Base-by-base conservation (phyloP, 192 early-diverging fungal genomes). In the Entophlyctis helioformis region DNA sequence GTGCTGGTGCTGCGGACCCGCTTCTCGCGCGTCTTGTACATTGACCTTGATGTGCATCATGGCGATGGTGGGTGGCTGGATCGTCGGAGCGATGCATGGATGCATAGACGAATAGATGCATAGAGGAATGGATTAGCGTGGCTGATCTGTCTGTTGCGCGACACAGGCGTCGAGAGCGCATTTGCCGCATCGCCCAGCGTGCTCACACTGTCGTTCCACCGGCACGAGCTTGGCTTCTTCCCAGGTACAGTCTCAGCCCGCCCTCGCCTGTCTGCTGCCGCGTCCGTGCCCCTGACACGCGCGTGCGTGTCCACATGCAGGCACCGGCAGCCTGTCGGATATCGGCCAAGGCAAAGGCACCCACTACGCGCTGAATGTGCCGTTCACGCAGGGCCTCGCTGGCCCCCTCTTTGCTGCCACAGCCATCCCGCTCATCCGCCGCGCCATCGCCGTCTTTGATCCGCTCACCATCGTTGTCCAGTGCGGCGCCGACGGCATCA, bases 41-140 rank as follows among this genome's bases (percentile, higher is more conserved):
- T 99, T 19, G 96, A 99, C 56, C 85, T 92, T 36, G 96, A 99
- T 51, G 76, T 92, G 42, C 96, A 99, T 59, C 96, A 99, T 53
- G 93, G 93, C 12, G 93, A 97, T 61, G 93, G 88, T 31, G 11
- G 11, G 29, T n/a, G n/a, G n/a, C n/a, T n/a, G n/a, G n/a, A n/a
- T n/a, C n/a, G n/a, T n/a, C n/a, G n/a, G n/a, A n/a, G n/a, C n/a
- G n/a, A n/a, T n/a, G n/a, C n/a, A n/a, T n/a, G n/a, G n/a, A n/a
- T n/a, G n/a, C n/a, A n/a, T n/a, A n/a, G n/a, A n/a, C n/a, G n/a
- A n/a, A n/a, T n/a, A n/a, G n/a, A n/a, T n/a, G n/a, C n/a, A n/a
- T n/a, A n/a, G n/a, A n/a, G n/a, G n/a, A n/a, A n/a, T n/a, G n/a
- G n/a, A n/a, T n/a, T n/a, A n/a, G n/a, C n/a, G n/a, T n/a, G n/a